These are phyloP conservation scores for Cymbomonas tetramitiformis DNA, from an alignment of 139 green algal genomes.

Conservation along the genomic window DNA sequence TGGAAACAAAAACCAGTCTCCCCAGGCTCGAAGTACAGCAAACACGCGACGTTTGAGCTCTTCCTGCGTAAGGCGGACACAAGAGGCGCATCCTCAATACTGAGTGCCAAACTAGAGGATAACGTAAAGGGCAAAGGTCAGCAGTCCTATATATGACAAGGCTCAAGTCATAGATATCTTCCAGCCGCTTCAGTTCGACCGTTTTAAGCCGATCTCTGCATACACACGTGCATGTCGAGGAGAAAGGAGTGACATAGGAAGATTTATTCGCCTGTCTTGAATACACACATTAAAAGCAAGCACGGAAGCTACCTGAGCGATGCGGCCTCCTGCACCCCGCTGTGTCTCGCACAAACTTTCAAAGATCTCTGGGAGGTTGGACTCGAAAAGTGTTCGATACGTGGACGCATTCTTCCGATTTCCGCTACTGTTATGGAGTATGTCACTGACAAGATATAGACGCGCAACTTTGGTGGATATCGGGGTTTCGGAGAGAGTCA, in stretches of 20 bases:
- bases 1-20: neutral
- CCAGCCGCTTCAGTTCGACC: no score
- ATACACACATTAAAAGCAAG: no score
- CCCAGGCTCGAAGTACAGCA: neutral
- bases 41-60: neutral
- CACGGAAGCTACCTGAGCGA: neutral
- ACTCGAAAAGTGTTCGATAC: slow-evolving; percentile 60
- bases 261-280: no score
- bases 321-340: no score
- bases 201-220: no score
- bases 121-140: no score
- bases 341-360: neutral
- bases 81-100: no score
- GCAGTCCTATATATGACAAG: no score
- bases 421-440: slow-evolving; percentile 81
- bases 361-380: slow-evolving; percentile 40
- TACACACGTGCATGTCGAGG: no score
- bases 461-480: slow-evolving; percentile 55
- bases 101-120: no score
- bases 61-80: neutral
- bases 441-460: slow-evolving; percentile 79
- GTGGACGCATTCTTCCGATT: slow-evolving; percentile 71
- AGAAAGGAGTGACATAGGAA: no score
- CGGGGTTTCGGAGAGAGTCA: slow-evolving; percentile 69
- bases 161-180: no score